Conservation (phyloP, 2,329 filamentous ascomycete species). For the Tolypocladium capitatum region DNA sequence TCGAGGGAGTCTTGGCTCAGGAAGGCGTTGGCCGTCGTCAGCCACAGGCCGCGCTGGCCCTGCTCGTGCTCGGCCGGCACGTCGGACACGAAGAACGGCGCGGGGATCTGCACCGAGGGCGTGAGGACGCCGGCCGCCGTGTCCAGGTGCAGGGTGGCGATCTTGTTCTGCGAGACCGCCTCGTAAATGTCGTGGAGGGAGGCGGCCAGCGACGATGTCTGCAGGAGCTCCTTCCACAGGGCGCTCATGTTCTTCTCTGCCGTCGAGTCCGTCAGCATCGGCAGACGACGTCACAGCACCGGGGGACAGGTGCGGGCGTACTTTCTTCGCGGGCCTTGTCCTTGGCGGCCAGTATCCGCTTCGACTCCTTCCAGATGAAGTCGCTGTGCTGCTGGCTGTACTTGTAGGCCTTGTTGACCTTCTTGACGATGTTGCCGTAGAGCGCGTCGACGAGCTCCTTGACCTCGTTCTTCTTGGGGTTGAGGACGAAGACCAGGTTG, state of each 20-base stretch:
- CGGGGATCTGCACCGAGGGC: constrained; percentile 50
- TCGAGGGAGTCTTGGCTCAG: constrained; percentile 54
- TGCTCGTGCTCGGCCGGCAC: constrained; percentile 56
- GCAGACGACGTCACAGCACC: not conserved
- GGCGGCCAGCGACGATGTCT: constrained; percentile 63
- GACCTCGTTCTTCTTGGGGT: constrained; percentile 65
- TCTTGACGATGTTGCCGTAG: constrained; percentile 81
- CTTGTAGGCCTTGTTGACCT: constrained; percentile 83
- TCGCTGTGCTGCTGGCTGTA: constrained; percentile 82
- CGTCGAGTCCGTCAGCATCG: not conserved
- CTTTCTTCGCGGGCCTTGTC: constrained; percentile 64
- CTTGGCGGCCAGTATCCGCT: constrained; percentile 67
- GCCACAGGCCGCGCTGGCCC: constrained; percentile 63
- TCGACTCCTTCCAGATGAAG: constrained; percentile 86
- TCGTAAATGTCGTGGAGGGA: constrained; percentile 74
- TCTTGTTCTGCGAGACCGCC: constrained; percentile 70
- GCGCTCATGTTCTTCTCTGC: constrained; percentile 45
- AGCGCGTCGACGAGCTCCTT: constrained; percentile 61
- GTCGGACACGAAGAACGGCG: constrained; percentile 58
- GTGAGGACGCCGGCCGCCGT: constrained; percentile 44
- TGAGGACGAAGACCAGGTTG: constrained; percentile 85
- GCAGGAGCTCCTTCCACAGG: constrained; percentile 58
- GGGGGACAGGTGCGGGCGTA: constrained; percentile 16
- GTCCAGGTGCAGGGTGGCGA: constrained; percentile 70
- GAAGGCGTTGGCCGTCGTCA: constrained; percentile 74